These are phyloP conservation scores for Alternaria novae-zelandiae DNA, from an alignment of 2,329 filamentous ascomycete species.

Conservation along the genomic window DNA sequence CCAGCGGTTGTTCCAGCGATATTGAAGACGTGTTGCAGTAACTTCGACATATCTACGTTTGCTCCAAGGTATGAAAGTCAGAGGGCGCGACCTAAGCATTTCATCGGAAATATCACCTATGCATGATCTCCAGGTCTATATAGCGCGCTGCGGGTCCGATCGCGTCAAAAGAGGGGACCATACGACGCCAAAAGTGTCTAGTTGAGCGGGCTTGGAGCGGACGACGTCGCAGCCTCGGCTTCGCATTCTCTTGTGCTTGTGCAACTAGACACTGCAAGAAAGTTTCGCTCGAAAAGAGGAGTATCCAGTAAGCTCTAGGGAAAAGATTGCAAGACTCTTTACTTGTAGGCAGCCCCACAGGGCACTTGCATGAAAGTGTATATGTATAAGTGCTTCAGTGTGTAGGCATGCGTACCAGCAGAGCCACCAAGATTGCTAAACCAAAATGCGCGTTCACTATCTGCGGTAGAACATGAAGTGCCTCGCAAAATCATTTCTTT, in stretches of 20 bases:
- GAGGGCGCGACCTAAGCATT: neutral
- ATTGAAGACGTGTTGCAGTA: constrained; percentile 21
- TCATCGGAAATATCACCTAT: neutral
- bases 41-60: constrained; percentile 22
- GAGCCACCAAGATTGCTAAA: neutral
- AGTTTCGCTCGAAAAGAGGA: neutral
- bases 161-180: constrained; percentile 3
- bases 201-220: constrained; percentile 1
- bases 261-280: neutral
- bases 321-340: neutral
- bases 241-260: neutral
- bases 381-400: neutral
- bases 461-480: neutral
- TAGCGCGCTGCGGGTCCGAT: constrained; percentile 8
- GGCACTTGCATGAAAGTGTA: neutral
- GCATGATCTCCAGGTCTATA: neutral
- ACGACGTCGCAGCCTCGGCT: constrained; percentile 9
- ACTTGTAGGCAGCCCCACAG: neutral
- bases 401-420: neutral
- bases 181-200: neutral
- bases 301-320: neutral
- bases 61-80: neutral
- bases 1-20: constrained; percentile 29
- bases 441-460: neutral
- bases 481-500: neutral